phyloP scores from a whole-genome alignment of 1,139 yeast species.

The Zygosaccharomyces pseudobailii region DNA sequence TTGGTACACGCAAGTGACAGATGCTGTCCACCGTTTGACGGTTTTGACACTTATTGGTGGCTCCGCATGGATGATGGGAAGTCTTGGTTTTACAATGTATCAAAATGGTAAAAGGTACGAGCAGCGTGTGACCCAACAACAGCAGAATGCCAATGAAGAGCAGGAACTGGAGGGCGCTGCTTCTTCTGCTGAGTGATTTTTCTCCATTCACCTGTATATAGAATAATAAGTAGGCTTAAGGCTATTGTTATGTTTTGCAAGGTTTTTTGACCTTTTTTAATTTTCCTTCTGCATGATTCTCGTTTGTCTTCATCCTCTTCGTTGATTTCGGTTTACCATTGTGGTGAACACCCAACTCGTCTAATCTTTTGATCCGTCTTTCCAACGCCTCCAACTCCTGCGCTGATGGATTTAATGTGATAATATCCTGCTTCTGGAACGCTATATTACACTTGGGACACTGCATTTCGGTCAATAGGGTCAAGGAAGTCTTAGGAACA shows the following conservation, averaged over 20 bases:
- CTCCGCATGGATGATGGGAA: conserved; percentile 54
- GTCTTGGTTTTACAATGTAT: conserved; percentile 58
- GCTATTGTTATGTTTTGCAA: neutral
- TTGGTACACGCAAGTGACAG: conserved; percentile 73
- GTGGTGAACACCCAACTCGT: conserved; percentile 42
- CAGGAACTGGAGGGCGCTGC: conserved; percentile 14
- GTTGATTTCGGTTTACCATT: conserved; percentile 41
- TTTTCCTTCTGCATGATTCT: neutral
- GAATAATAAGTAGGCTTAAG: neutral
- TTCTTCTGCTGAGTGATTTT: conserved; percentile 13
- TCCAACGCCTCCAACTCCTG: conserved; percentile 27
- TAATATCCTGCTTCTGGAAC: conserved; percentile 35
- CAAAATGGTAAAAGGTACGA: conserved; percentile 50
- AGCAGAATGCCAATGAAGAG: conserved; percentile 22
- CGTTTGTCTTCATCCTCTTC: conserved; percentile 24
- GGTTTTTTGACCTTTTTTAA: conserved; percentile 6
- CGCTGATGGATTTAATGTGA: conserved; percentile 38
- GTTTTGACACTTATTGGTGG: conserved; percentile 75
- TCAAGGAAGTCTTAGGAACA: conserved; percentile 40
- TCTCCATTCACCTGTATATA: conserved; percentile 7
- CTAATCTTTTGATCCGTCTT: conserved; percentile 37
- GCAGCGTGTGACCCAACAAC: conserved; percentile 37
- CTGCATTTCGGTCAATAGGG: conserved; percentile 25
- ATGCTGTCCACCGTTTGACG: conserved; percentile 75
- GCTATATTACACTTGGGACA: conserved; percentile 43